Base-by-base conservation (phyloP, 805 yeast species). In the Spathaspora sp. region DNA sequence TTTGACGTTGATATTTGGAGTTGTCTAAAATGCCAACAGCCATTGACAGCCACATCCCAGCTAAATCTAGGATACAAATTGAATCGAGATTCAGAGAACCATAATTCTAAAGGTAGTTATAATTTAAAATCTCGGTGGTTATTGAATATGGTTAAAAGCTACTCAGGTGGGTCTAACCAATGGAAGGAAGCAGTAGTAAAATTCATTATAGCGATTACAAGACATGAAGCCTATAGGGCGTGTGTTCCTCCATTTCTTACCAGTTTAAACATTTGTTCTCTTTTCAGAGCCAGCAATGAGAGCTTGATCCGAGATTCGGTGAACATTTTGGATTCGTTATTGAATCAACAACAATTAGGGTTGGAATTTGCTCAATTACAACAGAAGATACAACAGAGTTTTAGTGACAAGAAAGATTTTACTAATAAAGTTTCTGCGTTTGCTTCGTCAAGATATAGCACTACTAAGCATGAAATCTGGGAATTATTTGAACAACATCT, bases 121-220 rank as follows among this genome's bases (percentile, higher is more conserved):
- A 45, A 45, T 12, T 29, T 45, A 45, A 18, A 31, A 31, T 11
- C 47, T 18, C 20, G 38, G 3, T 47, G 49, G 49, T 40, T 47
- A 26, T 18, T 42, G 9, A 39, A 39, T 38, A 38, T 47, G 19
- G 17, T 47, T 16, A 40, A 26, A 39, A 16, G 42, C 6, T 29
- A n/a, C 19, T 20, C 47, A 11, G n/a, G 11, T 7, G 20, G 23
- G 31, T 31, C 17, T n/a, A 11, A 14, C n/a, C 28, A 14, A 14
- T 45, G 35, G 26, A 45, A 23, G 42, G 26, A 45, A 29, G 43
- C 45, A 12, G 19, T 47, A 10, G 23, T 40, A 3, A 47, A 29
- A 19, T 39, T 47, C 19, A 9, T 47, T 5, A 17, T n/a, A 28
- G 1, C 23, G 4, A 6, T 47, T 11, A 5, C 18, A 28, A 16